Evolutionary conservation across 805 yeast genomes (phyloP).

Genomic region (Wickerhamiella galacta): DNA sequence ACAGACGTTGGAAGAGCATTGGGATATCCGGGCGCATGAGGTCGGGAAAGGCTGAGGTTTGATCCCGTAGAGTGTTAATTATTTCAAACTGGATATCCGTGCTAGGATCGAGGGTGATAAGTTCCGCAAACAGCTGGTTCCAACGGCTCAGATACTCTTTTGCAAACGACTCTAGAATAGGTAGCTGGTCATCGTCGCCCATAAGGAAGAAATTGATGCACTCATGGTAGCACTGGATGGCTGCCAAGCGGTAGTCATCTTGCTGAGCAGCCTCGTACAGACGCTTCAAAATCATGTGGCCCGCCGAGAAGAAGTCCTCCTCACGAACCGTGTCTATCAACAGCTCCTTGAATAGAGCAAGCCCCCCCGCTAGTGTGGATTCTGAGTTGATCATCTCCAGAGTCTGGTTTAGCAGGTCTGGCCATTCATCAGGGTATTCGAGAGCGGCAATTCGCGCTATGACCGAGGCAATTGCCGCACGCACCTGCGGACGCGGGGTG

Average conservation of each 20-base stretch:
- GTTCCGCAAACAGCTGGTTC: constrained; percentile 6
- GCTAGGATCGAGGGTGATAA: constrained; percentile 1
- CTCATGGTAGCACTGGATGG: constrained; percentile 21
- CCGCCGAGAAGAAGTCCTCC: constrained; percentile 67
- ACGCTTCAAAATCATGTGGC: constrained; percentile 17
- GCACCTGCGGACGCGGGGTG: constrained; percentile 34
- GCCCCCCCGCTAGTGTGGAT: constrained; percentile 31
- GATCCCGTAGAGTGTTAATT: constrained; percentile 9
- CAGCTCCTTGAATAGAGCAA: constrained; percentile 36
- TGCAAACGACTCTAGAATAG: constrained; percentile 10
- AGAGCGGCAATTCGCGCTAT: constrained; percentile 72
- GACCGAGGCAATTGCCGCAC: constrained; percentile 53
- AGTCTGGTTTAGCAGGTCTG: constrained; percentile 29
- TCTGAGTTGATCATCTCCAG: constrained; percentile 21
- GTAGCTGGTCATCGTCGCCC: constrained; percentile 18
- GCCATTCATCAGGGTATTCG: constrained; percentile 96
- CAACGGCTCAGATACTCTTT: constrained; percentile 9
- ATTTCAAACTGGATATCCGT: constrained; percentile 12
- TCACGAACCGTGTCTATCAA: constrained; percentile 77
- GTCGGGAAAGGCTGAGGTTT: constrained; percentile 14
- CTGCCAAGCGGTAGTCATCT: constrained; percentile 8
- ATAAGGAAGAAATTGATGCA: constrained; percentile 19
- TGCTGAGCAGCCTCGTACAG: constrained; percentile 14
- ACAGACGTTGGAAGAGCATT: constrained; percentile 5
- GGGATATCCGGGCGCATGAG: constrained; percentile 11